Percentiles rank a stretch among this genome's conserved stretches.
Conservation (phyloP, 352 stramenopile genomes). For the Phytophthora pluvialis region DNA sequence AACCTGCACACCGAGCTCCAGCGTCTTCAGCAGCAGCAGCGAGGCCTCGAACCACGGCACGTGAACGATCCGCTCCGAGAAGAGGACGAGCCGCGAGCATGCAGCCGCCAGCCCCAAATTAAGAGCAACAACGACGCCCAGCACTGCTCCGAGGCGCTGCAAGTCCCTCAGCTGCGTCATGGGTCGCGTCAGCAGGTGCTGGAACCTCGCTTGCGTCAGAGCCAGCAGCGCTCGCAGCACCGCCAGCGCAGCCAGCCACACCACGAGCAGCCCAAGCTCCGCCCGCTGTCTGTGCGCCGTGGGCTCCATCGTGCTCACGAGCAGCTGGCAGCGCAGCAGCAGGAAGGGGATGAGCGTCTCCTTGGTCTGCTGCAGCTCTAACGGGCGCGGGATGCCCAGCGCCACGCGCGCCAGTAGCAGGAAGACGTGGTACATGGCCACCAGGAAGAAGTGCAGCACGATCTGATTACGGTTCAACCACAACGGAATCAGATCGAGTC, state of each 20-base stretch:
- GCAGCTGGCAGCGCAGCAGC: slow-evolving; percentile 73
- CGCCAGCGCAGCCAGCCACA: slow-evolving; percentile 69
- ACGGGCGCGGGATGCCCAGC: slow-evolving; percentile 53
- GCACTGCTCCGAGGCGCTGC: slow-evolving; percentile 55
- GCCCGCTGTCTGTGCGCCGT: slow-evolving; percentile 31
- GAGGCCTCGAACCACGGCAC: slow-evolving; percentile 81
- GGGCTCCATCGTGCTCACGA: slow-evolving; percentile 71
- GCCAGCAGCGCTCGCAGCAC: slow-evolving; percentile 69
- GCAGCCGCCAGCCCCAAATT: slow-evolving; percentile 49
- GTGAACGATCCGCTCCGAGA: slow-evolving; percentile 62
- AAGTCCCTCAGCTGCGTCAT: slow-evolving; percentile 67
- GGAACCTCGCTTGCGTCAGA: slow-evolving; percentile 68
- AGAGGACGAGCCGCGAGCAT: slow-evolving; percentile 48
- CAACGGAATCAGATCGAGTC: slow-evolving; percentile 3
- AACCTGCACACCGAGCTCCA: slow-evolving; percentile 74
- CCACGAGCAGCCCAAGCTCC: slow-evolving; percentile 57
- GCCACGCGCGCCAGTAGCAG: slow-evolving; percentile 50
- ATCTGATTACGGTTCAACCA: slow-evolving; percentile 46
- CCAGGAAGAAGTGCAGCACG: slow-evolving; percentile 71
- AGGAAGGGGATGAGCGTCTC: slow-evolving; percentile 82
- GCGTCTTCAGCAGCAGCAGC: slow-evolving; percentile 67
- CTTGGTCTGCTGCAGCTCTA: slow-evolving; percentile 82
- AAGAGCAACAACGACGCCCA: slow-evolving; percentile 45
- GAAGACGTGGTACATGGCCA: slow-evolving; percentile 74
- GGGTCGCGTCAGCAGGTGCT: slow-evolving; percentile 68